Evolutionary conservation across 2,329 filamentous ascomycete genomes (phyloP).

Genomic region (Ascosphaera aggregata): DNA sequence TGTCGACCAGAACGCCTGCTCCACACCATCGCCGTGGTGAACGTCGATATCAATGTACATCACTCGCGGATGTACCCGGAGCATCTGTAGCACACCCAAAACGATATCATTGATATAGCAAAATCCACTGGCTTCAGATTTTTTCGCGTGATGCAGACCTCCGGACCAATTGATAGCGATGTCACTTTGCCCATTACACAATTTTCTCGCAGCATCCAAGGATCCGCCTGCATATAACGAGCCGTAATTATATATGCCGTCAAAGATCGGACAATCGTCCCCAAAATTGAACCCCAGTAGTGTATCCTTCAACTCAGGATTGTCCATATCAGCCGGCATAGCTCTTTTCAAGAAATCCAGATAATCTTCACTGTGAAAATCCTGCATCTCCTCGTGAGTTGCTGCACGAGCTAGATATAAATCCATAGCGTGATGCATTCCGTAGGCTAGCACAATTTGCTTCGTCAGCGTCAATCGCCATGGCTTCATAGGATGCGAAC

Average conservation of each 20-base stretch:
- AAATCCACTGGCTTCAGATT: constrained; percentile 79
- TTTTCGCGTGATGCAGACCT: constrained; percentile 89
- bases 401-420: constrained; percentile 68
- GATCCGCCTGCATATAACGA: constrained; percentile 81
- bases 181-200: constrained; percentile 67
- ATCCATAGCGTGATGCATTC: constrained; percentile 93
- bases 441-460: constrained; percentile 80
- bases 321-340: constrained; percentile 45
- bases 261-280: constrained; percentile 90
- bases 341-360: constrained; percentile 65
- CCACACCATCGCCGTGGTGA: constrained; percentile 75
- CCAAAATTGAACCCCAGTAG: constrained; percentile 61
- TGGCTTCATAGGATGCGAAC: constrained; percentile 96
- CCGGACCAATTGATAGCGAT: constrained; percentile 98
- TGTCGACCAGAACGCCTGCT: constrained; percentile 75
- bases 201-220: constrained; percentile 72
- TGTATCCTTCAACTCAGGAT: constrained; percentile 30
- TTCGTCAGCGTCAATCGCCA: constrained; percentile 94
- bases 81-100: constrained; percentile 67
- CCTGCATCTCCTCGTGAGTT: constrained; percentile 64
- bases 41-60: constrained; percentile 92
- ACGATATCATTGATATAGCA: constrained; percentile 99
- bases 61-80: constrained; percentile 61
- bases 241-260: constrained; percentile 87
- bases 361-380: constrained; percentile 77